A percentile compares a stretch with the other conserved stretches of the same genome.
These are phyloP conservation scores for Glonium stellatum DNA, from an alignment of 495 filamentous ascomycete genomes.

Conservation along the genomic window DNA sequence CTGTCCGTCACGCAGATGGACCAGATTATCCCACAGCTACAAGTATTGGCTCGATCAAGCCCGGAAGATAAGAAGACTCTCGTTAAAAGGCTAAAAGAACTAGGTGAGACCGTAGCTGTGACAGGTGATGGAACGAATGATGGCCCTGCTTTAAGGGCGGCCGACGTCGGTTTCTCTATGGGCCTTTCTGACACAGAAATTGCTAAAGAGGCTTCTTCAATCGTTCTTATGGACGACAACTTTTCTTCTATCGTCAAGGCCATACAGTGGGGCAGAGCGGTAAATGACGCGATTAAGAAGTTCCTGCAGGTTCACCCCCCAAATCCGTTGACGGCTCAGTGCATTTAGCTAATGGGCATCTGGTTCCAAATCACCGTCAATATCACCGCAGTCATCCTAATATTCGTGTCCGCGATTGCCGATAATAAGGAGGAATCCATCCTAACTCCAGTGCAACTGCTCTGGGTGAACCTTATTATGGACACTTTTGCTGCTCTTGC, in stretches of 20 bases:
- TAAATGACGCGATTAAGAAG: slow-evolving; percentile 85
- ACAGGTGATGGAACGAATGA: slow-evolving; percentile 94
- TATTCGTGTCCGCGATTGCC: slow-evolving; percentile 72
- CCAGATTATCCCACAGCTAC: slow-evolving; percentile 62
- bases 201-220: slow-evolving; percentile 87
- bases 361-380: slow-evolving; percentile 93
- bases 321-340: no score
- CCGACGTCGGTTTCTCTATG: slow-evolving; percentile 91
- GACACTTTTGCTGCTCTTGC: slow-evolving; percentile 90
- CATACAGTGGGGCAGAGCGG: slow-evolving; percentile 79
- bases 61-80: slow-evolving; percentile 79
- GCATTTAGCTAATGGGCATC: no score
- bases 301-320: no score
- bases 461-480: slow-evolving; percentile 94
- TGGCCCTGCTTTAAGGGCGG: slow-evolving; percentile 76
- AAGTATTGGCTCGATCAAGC: slow-evolving; percentile 78
- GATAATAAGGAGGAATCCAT: slow-evolving; percentile 60
- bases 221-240: slow-evolving; percentile 90
- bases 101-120: slow-evolving; percentile 87
- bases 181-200: slow-evolving; percentile 86
- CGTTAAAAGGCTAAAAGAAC: slow-evolving; percentile 70
- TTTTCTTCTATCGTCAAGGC: slow-evolving; percentile 87
- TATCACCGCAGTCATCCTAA: slow-evolving; percentile 75
- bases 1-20: slow-evolving; percentile 62
- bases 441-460: slow-evolving; percentile 74